Evolutionary conservation across 306 rosid genomes (phyloP).

Genomic region (Alnus glutinosa): DNA sequence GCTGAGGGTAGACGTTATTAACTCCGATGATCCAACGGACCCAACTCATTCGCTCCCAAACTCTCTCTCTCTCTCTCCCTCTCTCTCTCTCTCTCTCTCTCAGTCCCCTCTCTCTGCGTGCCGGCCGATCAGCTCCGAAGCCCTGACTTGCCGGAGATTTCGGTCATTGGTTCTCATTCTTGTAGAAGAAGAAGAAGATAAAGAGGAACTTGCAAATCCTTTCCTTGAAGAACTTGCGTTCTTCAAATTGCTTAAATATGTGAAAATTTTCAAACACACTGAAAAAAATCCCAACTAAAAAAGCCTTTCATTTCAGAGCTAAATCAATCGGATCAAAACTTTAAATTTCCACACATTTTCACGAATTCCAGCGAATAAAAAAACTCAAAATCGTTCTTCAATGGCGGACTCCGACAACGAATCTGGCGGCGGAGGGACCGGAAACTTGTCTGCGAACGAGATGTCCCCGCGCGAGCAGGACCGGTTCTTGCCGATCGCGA

Average conservation of each 20-base stretch:
- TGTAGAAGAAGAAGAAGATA: not conserved
- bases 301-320: not conserved
- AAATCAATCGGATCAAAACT: not conserved
- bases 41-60: constrained; percentile 26
- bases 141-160: not conserved
- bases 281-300: not conserved
- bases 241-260: not conserved
- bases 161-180: not conserved
- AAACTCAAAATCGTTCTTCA: constrained; percentile 1
- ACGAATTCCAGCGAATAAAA: not conserved
- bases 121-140: not conserved
- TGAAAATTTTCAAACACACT: not conserved
- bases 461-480: constrained; percentile 76
- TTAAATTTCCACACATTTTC: not conserved
- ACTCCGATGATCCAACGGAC: constrained; percentile 53
- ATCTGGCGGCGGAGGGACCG: constrained; percentile 41
- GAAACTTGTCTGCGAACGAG: constrained; percentile 42
- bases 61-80: not conserved
- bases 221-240: not conserved
- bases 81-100: constrained; percentile 14
- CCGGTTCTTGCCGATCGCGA: constrained; percentile 81
- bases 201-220: too few relatives aligned
- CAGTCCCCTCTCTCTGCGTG: not conserved
- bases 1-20: constrained; percentile 37
- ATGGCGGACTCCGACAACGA: constrained; percentile 96